phyloP scores from a whole-genome alignment of 495 filamentous ascomycete genomes.

The Trichoderma erinaceum region DNA sequence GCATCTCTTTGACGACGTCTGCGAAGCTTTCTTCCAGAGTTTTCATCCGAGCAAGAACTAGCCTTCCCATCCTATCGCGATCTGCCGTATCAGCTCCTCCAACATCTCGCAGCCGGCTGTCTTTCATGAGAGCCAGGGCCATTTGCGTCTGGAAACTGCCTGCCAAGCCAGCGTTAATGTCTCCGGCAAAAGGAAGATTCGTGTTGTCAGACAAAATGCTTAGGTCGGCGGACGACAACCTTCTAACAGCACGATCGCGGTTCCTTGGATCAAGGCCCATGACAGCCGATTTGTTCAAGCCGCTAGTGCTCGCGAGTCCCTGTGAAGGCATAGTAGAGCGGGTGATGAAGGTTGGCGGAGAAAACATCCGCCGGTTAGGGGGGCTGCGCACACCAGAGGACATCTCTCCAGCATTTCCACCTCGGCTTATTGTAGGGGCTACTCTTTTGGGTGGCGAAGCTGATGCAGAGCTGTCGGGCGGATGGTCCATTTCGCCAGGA shows the following conservation, averaged over 20 bases:
- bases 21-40: constrained; percentile 80
- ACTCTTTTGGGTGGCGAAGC: constrained; percentile 4
- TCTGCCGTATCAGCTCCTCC: constrained; percentile 46
- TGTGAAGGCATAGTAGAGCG: constrained; percentile 51
- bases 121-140: constrained; percentile 53
- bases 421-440: constrained; percentile 19
- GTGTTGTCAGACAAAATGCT: constrained; percentile 64
- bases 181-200: constrained; percentile 51
- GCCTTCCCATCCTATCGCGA: constrained; percentile 61
- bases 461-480: constrained; percentile 25
- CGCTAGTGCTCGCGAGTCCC: constrained; percentile 42
- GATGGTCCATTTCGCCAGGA: constrained; percentile 51
- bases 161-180: constrained; percentile 56
- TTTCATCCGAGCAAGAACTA: constrained; percentile 91
- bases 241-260: constrained; percentile 24
- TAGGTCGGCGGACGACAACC: constrained; percentile 53
- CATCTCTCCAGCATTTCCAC: constrained; percentile 2
- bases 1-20: constrained; percentile 79
- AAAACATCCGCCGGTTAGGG: neutral
- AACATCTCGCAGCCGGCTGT: constrained; percentile 16
- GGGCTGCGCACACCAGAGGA: constrained; percentile 16
- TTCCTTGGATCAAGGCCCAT: constrained; percentile 9
- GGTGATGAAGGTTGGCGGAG: constrained; percentile 24
- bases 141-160: constrained; percentile 77
- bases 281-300: constrained; percentile 25